Evolutionary conservation across 2,329 filamentous ascomycete species (phyloP).

Genomic region (Berkeleyomyces basicola): DNA sequence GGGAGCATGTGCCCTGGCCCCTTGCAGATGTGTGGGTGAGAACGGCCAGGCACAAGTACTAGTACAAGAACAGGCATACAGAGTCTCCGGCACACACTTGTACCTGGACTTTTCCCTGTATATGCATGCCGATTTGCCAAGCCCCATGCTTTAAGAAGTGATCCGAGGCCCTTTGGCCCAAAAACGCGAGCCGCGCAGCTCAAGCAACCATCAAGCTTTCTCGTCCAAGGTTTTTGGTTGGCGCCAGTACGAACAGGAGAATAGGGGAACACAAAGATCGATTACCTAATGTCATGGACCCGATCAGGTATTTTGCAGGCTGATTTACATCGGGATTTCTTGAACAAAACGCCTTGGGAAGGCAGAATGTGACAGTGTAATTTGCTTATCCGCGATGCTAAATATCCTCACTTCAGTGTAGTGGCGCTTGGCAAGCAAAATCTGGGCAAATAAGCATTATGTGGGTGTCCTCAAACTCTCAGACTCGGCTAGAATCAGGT

Average conservation of each 20-base stretch:
- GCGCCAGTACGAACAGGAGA: neutral
- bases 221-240: neutral
- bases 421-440: neutral
- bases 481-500: constrained; percentile 6
- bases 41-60: too few relatives aligned
- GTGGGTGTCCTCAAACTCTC: neutral
- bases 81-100: too few relatives aligned
- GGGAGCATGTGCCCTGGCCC: neutral
- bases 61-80: too few relatives aligned
- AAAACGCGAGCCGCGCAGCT: neutral
- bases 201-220: neutral
- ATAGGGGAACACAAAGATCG: neutral
- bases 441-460: neutral
- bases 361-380: neutral
- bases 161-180: neutral
- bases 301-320: neutral
- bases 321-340: neutral
- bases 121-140: neutral
- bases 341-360: neutral
- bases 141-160: neutral
- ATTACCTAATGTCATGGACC: neutral
- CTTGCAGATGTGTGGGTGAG: too few relatives aligned
- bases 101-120: neutral
- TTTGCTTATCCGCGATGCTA: neutral
- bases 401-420: neutral